Evolutionary conservation across 306 rosid species (phyloP).

Genomic region (Pachyrhizus erosus): DNA sequence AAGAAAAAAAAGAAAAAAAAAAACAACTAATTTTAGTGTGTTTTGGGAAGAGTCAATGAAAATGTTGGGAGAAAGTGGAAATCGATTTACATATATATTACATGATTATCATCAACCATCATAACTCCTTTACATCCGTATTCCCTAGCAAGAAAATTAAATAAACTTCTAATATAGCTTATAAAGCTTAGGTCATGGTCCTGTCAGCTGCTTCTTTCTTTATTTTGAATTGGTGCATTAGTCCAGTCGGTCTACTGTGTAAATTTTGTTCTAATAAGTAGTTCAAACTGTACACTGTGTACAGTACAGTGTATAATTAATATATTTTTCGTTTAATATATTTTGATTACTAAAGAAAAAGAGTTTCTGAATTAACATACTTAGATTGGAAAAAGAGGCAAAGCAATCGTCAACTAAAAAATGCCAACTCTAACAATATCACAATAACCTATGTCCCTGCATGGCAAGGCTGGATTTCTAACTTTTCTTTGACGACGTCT

Average conservation of each 20-base stretch:
- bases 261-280: background rate
- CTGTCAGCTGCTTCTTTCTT: background rate
- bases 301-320: background rate
- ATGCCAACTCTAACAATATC: conserved; percentile 3
- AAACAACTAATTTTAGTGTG: too few species aligned
- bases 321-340: background rate
- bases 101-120: background rate
- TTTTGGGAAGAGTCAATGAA: too few species aligned
- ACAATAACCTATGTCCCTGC: background rate
- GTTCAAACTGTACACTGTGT: background rate
- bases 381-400: background rate
- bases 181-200: background rate
- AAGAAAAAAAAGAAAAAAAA: too few species aligned
- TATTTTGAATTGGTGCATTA: background rate
- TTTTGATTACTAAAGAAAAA: background rate
- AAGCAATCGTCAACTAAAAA: background rate
- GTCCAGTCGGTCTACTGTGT: background rate
- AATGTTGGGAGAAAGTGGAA: background rate
- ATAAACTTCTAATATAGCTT: background rate
- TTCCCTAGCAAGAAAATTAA: background rate
- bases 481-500: background rate
- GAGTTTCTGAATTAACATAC: background rate
- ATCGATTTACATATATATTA: background rate
- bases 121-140: background rate
- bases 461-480: conserved; percentile 9